Evolutionary conservation across 306 rosid genomes (phyloP).

Genomic region (Canavalia ensiformis): DNA sequence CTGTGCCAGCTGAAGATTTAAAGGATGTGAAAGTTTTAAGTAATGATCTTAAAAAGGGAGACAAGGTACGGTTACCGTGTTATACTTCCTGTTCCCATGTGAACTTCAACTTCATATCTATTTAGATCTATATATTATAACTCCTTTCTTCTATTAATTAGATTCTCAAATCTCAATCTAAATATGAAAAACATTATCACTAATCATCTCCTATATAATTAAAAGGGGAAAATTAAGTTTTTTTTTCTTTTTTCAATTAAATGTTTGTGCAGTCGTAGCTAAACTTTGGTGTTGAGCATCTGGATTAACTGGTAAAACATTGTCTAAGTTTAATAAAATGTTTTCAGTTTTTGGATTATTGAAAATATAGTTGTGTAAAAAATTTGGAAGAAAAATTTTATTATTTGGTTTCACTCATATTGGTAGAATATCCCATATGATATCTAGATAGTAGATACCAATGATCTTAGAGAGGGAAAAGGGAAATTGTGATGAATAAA

Average conservation of each 20-base stretch:
- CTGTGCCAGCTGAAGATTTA: conserved; percentile 56
- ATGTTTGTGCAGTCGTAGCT: conserved; percentile 15
- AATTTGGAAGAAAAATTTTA: too few relatives aligned
- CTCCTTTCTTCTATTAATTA: conserved; percentile 8
- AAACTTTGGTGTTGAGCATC: not conserved
- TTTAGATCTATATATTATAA: conserved; percentile 27
- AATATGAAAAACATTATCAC: not conserved
- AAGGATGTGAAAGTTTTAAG: conserved; percentile 48
- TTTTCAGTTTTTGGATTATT: too few relatives aligned
- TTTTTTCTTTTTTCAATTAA: not conserved
- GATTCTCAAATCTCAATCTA: not conserved
- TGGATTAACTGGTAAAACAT: not conserved
- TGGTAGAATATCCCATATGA: not conserved
- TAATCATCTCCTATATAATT: too few relatives aligned
- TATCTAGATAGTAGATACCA: not conserved
- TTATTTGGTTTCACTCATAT: not conserved
- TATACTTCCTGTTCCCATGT: conserved; percentile 55
- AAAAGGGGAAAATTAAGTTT: not conserved
- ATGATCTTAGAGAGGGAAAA: not conserved
- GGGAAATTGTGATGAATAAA: conserved; percentile 1
- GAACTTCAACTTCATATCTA: conserved; percentile 34
- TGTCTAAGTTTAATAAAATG: too few relatives aligned
- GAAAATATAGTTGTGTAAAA: too few relatives aligned
- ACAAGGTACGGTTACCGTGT: conserved; percentile 55
- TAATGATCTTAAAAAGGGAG: conserved; percentile 41